A percentile compares a stretch with the other conserved stretches of the same genome.
These are phyloP conservation scores for Syzygium syzygioides DNA, from an alignment of 441 rosid species.

Conservation along the genomic window DNA sequence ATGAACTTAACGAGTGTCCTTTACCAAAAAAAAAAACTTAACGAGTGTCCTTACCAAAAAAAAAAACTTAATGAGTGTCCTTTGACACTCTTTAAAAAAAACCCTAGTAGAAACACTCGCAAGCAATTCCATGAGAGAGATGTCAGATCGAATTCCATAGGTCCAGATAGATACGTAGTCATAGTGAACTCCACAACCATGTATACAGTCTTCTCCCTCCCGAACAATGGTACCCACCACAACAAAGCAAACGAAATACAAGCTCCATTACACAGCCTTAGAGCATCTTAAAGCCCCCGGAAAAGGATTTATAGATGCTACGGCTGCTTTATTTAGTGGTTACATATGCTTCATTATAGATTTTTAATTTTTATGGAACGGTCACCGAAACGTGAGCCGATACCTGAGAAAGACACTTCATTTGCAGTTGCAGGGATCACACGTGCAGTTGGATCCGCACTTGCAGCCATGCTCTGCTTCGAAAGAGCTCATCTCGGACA, in stretches of 20 bases:
- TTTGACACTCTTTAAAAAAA: too few species aligned
- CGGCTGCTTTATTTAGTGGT: background rate
- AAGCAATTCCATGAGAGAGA: background rate
- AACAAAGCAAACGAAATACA: background rate
- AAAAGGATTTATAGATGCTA: background rate
- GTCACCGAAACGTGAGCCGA: background rate
- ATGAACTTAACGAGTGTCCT: background rate
- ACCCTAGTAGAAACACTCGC: background rate
- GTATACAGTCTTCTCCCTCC: background rate
- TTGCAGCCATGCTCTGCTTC: constrained; percentile 40
- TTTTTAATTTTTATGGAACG: background rate
- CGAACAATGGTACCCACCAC: background rate
- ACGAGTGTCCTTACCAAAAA: too few species aligned
- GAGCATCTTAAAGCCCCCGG: background rate
- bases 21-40: background rate
- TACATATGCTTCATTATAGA: background rate
- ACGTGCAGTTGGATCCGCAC: constrained; percentile 47
- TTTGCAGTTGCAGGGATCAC: constrained; percentile 37
- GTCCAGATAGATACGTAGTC: background rate
- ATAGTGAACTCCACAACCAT: background rate
- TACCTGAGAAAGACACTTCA: background rate
- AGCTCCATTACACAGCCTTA: background rate
- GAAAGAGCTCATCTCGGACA: constrained; percentile 7
- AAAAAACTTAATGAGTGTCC: background rate
- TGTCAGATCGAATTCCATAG: background rate